Conservation (phyloP, 345 rosid species). For the Balakata baccata region DNA sequence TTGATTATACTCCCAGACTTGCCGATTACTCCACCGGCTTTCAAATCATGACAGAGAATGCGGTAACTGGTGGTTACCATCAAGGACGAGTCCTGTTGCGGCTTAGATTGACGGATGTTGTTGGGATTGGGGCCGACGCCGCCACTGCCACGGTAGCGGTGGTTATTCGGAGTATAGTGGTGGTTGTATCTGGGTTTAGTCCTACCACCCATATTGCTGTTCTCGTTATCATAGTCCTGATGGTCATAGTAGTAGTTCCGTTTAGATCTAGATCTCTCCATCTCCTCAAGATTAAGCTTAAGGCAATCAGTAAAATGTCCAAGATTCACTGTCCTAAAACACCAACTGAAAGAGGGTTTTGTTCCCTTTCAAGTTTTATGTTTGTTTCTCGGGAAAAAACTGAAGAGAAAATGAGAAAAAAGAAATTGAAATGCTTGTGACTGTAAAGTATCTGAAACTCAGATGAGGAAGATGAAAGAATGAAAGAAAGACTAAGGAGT, state of each 20-base stretch:
- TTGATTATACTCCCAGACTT: conserved; percentile 93
- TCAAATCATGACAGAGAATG: conserved; percentile 83
- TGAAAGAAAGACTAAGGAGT: background rate
- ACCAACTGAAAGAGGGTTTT: background rate
- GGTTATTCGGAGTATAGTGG: conserved; percentile 37
- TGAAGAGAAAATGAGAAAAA: background rate
- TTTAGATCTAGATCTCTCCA: conserved; percentile 99
- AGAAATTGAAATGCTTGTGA: background rate
- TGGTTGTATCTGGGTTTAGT: conserved; percentile 72
- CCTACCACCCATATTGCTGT: conserved; percentile 35
- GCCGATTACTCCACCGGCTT: conserved; percentile 98
- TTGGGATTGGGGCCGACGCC: conserved; percentile 1
- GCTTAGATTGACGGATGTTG: conserved; percentile 1
- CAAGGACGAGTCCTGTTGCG: conserved; percentile 19
- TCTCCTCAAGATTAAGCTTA: conserved; percentile 2
- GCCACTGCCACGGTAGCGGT: conserved; percentile 50
- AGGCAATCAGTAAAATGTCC: background rate
- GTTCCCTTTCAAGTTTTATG: background rate
- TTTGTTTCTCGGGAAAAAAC: background rate
- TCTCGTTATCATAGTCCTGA: conserved; percentile 77
- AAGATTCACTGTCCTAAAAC: background rate
- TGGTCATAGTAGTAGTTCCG: conserved; percentile 79
- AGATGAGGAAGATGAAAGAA: background rate
- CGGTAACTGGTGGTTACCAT: conserved; percentile 89
- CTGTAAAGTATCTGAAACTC: background rate